A percentile compares a stretch with the other conserved stretches of the same genome.
Evolutionary conservation across 2,329 filamentous ascomycete species (phyloP).

Genomic region (Hypoxylon sp.): DNA sequence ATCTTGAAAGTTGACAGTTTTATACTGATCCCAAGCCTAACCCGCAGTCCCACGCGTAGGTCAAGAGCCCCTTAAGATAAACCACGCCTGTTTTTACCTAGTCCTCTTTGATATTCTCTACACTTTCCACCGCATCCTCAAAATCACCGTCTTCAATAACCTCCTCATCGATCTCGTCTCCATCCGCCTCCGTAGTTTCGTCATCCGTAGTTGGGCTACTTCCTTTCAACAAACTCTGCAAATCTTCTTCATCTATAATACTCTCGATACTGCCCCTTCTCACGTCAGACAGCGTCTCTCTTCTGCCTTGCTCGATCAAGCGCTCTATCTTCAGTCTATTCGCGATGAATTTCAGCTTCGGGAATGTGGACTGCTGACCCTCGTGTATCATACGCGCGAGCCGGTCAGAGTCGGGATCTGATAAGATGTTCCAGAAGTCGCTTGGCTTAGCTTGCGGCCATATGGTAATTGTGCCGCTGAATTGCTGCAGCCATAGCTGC

Average conservation of each 20-base stretch:
- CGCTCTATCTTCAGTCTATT: constrained; percentile 90
- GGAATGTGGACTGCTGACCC: constrained; percentile 89
- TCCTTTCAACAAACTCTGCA: constrained; percentile 62
- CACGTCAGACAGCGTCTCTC: constrained; percentile 64
- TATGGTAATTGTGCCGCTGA: constrained; percentile 94
- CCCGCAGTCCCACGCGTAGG: too few species aligned
- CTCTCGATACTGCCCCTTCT: constrained; percentile 69
- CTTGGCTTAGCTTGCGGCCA: constrained; percentile 86
- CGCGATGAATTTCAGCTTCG: constrained; percentile 89
- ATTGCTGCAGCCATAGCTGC: constrained; percentile 94
- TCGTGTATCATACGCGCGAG: constrained; percentile 90
- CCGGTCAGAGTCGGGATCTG: constrained; percentile 81
- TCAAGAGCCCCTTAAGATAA: not conserved
- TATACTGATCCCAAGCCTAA: too few species aligned
- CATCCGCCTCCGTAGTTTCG: constrained; percentile 47
- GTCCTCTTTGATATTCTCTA: constrained; percentile 1
- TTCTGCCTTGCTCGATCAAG: constrained; percentile 69
- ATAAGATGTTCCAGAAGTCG: constrained; percentile 89
- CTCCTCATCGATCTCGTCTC: constrained; percentile 41
- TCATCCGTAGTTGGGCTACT: constrained; percentile 47
- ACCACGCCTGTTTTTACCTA: not conserved
- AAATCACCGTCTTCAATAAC: constrained; percentile 44
- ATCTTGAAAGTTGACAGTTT: constrained; percentile 2
- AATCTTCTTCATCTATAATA: constrained; percentile 72
- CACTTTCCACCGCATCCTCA: constrained; percentile 34